Conservation (phyloP, 2,329 filamentous ascomycete species). For the Nemania abortiva region DNA sequence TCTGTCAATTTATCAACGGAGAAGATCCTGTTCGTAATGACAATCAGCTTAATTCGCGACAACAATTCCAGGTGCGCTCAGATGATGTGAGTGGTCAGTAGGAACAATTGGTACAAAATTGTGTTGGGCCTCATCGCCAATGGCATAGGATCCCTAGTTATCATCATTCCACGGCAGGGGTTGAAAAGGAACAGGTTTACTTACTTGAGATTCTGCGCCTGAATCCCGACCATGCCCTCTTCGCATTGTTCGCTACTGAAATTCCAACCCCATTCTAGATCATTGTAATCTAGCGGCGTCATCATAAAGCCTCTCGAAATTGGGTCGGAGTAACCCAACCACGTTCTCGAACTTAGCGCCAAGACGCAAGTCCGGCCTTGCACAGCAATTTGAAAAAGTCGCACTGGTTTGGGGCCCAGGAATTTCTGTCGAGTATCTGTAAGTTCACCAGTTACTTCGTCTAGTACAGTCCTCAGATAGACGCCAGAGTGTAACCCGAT, state of each 20-base stretch:
- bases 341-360: slow-evolving; percentile 91
- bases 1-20: slow-evolving; percentile 87
- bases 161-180: slow-evolving; percentile 68
- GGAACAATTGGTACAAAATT: slow-evolving; percentile 90
- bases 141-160: slow-evolving; percentile 68
- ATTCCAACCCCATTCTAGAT: slow-evolving; percentile 94
- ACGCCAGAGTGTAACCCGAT: slow-evolving; percentile 96
- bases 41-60: slow-evolving; percentile 46
- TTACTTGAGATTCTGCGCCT: slow-evolving; percentile 88
- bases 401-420: slow-evolving; percentile 88
- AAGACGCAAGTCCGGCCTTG: slow-evolving; percentile 87
- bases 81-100: slow-evolving; percentile 74
- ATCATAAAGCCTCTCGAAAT: slow-evolving; percentile 90
- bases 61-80: slow-evolving; percentile 2
- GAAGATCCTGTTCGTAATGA: slow-evolving; percentile 77
- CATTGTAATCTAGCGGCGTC: slow-evolving; percentile 88
- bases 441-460: slow-evolving; percentile 94
- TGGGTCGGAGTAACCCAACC: slow-evolving; percentile 92
- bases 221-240: slow-evolving; percentile 93
- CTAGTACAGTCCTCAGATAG: slow-evolving; percentile 92
- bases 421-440: slow-evolving; percentile 96
- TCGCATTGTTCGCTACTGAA: slow-evolving; percentile 95
- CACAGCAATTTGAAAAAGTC: slow-evolving; percentile 90
- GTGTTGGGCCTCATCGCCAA: slow-evolving; percentile 68
- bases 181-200: slow-evolving; percentile 51